Percentiles rank a stretch among this genome's conserved stretches.
Evolutionary conservation across 495 filamentous ascomycete species (phyloP).

Genomic region (Parmelia sp.): DNA sequence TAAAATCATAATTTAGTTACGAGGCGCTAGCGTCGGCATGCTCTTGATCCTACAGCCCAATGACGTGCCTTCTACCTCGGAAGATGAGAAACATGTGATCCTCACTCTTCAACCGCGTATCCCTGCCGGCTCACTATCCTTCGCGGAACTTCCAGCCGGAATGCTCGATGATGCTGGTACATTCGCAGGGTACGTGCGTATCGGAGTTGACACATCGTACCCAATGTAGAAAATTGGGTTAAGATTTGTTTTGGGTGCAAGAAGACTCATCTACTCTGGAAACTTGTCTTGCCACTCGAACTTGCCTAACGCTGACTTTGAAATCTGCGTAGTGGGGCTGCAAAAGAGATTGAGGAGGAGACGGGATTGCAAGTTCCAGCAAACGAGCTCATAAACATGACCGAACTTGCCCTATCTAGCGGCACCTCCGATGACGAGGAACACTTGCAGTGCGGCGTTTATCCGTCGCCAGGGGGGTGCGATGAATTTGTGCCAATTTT

Average conservation of each 20-base stretch:
- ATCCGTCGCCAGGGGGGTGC: constrained; percentile 71
- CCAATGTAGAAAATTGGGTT: too few species aligned
- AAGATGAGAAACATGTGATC: constrained; percentile 60
- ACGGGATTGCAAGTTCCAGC: constrained; percentile 56
- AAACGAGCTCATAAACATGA: constrained; percentile 63
- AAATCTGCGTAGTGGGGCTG: constrained; percentile 70
- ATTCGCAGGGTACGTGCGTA: too few species aligned
- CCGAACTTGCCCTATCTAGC: constrained; percentile 44
- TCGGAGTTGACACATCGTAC: too few species aligned
- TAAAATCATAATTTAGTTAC: background rate
- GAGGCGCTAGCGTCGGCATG: constrained; percentile 17
- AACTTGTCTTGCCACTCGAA: too few species aligned
- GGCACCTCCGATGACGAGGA: constrained; percentile 35
- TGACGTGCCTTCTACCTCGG: constrained; percentile 45
- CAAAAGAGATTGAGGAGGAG: constrained; percentile 79
- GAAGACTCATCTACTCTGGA: too few species aligned
- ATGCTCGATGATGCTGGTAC: constrained; percentile 77
- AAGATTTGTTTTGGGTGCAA: too few species aligned
- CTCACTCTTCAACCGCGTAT: constrained; percentile 80
- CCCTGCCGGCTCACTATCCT: constrained; percentile 65
- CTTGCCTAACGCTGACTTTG: too few species aligned
- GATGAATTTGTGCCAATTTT: constrained; percentile 83
- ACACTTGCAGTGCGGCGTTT: constrained; percentile 56
- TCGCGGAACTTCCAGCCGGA: constrained; percentile 79
- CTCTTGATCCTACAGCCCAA: constrained; percentile 63